phyloP scores from a whole-genome alignment of 768 basidiomycete species.

The Flagelloscypha sp. region DNA sequence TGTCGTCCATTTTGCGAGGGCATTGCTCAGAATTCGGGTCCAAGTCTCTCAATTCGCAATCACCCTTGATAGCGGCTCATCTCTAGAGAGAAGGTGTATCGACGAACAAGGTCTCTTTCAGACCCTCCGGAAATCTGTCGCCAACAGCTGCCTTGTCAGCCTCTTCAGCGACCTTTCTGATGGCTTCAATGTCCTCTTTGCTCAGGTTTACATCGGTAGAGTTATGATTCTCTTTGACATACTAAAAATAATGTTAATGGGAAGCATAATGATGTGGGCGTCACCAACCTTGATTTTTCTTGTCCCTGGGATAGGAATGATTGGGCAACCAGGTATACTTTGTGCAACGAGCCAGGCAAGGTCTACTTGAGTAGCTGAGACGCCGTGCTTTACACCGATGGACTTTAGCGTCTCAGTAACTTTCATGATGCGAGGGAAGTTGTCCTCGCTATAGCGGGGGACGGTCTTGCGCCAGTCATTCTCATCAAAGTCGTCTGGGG shows the following conservation, averaged over 20 bases:
- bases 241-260: constrained; percentile 11
- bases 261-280: too few relatives aligned
- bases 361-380: constrained; percentile 33
- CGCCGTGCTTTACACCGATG: constrained; percentile 26
- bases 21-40: too few relatives aligned
- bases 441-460: constrained; percentile 31
- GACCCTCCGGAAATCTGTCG: constrained; percentile 11
- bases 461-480: constrained; percentile 26
- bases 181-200: constrained; percentile 14
- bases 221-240: constrained; percentile 23
- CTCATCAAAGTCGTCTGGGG: constrained; percentile 31
- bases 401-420: constrained; percentile 26
- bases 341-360: constrained; percentile 42
- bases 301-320: constrained; percentile 38
- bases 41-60: too few relatives aligned
- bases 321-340: constrained; percentile 29
- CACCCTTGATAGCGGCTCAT: too few relatives aligned
- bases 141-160: constrained; percentile 10
- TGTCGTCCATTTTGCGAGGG: too few relatives aligned
- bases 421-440: constrained; percentile 34
- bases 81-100: too few relatives aligned
- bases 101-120: constrained; percentile 4
- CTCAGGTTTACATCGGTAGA: constrained; percentile 13
- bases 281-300: constrained; percentile 28
- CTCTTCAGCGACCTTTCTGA: constrained; percentile 15